A percentile compares a stretch with the other conserved stretches of the same genome.
phyloP scores from a whole-genome alignment of 176 grass and related monocot genomes.

The Cenchrus purpureus region DNA sequence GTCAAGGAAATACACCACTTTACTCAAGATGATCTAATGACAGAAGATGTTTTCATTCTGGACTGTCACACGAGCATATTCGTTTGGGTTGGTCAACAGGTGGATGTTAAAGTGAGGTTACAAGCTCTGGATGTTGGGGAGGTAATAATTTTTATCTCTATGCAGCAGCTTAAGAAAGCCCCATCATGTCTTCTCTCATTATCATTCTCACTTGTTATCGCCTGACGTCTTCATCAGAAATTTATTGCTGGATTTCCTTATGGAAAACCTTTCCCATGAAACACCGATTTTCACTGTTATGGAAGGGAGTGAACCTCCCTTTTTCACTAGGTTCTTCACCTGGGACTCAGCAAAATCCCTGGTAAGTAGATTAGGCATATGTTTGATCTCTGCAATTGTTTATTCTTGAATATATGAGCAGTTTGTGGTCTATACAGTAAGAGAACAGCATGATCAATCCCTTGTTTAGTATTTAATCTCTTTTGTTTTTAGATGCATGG shows the following conservation, averaged over 20 bases:
- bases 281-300: slow-evolving; percentile 70
- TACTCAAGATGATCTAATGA: slow-evolving; percentile 93
- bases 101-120: slow-evolving; percentile 74
- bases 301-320: slow-evolving; percentile 82
- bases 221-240: slow-evolving; percentile 65
- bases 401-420: slow-evolving; percentile 26
- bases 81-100: slow-evolving; percentile 85
- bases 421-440: slow-evolving; percentile 24
- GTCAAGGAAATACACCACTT: slow-evolving; percentile 86
- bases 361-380: slow-evolving; percentile 52
- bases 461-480: slow-evolving; percentile 26
- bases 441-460: not conserved
- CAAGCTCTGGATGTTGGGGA: slow-evolving; percentile 79
- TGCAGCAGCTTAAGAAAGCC: slow-evolving; percentile 13
- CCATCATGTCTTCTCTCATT: slow-evolving; percentile 7
- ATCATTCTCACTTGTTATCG: slow-evolving; percentile 18
- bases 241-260: slow-evolving; percentile 79
- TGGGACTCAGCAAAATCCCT: slow-evolving; percentile 79
- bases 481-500: slow-evolving; percentile 76
- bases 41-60: slow-evolving; percentile 91
- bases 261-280: slow-evolving; percentile 73
- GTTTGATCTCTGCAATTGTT: slow-evolving; percentile 7
- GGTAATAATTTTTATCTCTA: slow-evolving; percentile 48
- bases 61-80: slow-evolving; percentile 74
- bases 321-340: slow-evolving; percentile 91